These are phyloP conservation scores for Erucastrum elatum DNA, from an alignment of 345 rosid genomes.

Conservation along the genomic window DNA sequence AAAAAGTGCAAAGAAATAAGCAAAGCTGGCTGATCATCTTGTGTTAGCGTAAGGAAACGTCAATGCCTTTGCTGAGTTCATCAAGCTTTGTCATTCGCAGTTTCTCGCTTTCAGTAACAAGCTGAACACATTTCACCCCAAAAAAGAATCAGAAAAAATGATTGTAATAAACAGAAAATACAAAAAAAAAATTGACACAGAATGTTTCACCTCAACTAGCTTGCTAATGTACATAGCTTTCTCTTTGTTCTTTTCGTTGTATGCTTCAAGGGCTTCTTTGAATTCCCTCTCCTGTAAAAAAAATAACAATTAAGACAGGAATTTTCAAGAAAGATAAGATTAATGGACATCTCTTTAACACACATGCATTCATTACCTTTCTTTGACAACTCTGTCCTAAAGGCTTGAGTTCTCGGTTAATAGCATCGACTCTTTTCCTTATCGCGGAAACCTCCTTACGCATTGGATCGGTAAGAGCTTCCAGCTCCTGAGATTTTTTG, in stretches of 20 bases:
- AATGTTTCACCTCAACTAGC: slow-evolving; percentile 70
- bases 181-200: not conserved
- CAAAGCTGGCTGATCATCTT: slow-evolving; percentile 22
- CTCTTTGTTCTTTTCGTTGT: slow-evolving; percentile 87
- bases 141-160: slow-evolving; percentile 12
- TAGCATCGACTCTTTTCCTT: slow-evolving; percentile 67
- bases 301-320: not conserved
- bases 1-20: slow-evolving; percentile 21
- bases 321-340: not conserved
- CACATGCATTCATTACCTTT: slow-evolving; percentile 49
- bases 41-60: slow-evolving; percentile 37
- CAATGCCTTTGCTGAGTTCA: slow-evolving; percentile 77
- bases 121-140: slow-evolving; percentile 42
- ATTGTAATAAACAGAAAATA: not conserved
- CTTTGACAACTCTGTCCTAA: slow-evolving; percentile 70
- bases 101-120: slow-evolving; percentile 82
- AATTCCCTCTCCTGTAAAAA: slow-evolving; percentile 81
- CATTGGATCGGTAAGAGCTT: slow-evolving; percentile 67
- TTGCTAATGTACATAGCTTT: slow-evolving; percentile 69
- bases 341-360: not conserved
- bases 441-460: slow-evolving; percentile 63
- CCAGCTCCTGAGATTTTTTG: slow-evolving; percentile 55
- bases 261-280: slow-evolving; percentile 83
- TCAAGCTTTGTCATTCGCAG: slow-evolving; percentile 87
- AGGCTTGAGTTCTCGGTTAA: slow-evolving; percentile 62